Evolutionary conservation across 768 basidiomycete species (phyloP).

Genomic region (Rhodotorula diobovata): DNA sequence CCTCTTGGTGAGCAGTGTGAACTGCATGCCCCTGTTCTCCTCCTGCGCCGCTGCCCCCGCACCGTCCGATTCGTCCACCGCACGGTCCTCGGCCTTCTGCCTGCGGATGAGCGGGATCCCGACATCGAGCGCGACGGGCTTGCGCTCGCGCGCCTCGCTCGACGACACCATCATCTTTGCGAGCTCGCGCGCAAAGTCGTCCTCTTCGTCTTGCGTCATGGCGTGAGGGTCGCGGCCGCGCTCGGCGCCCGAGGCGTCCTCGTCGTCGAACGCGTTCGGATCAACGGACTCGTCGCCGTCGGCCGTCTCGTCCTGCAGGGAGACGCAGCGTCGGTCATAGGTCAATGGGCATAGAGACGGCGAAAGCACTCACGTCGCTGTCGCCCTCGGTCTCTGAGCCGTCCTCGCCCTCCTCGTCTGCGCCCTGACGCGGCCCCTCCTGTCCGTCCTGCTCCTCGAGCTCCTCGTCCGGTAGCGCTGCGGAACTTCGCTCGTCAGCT

Average conservation of each 20-base stretch:
- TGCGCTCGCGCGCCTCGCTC: constrained; percentile 71
- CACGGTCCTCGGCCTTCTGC: constrained; percentile 42
- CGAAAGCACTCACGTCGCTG: constrained; percentile 16
- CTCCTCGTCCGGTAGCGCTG: constrained; percentile 38
- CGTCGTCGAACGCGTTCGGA: constrained; percentile 18
- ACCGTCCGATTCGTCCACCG: not conserved
- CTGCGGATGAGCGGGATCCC: constrained; percentile 27
- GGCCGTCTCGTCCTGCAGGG: constrained; percentile 20
- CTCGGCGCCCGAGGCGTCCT: constrained; percentile 11
- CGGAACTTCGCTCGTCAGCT: not conserved
- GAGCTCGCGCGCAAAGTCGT: constrained; percentile 89
- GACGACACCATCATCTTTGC: constrained; percentile 85
- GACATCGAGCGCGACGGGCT: constrained; percentile 31
- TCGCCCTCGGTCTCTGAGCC: constrained; percentile 22
- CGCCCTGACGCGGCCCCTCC: constrained; percentile 6
- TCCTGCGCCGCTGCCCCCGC: not conserved
- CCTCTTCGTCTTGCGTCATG: constrained; percentile 55
- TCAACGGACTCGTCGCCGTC: constrained; percentile 47
- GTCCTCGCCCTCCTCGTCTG: constrained; percentile 34
- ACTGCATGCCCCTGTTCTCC: constrained; percentile 61
- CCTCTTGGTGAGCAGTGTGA: constrained; percentile 84
- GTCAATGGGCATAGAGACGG: not conserved
- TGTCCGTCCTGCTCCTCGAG: constrained; percentile 38
- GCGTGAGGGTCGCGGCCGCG: constrained; percentile 40
- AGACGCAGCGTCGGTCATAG: not conserved